These are phyloP conservation scores for Macrophomina phaseolina DNA, from an alignment of 2,329 filamentous ascomycete genomes.

Conservation along the genomic window DNA sequence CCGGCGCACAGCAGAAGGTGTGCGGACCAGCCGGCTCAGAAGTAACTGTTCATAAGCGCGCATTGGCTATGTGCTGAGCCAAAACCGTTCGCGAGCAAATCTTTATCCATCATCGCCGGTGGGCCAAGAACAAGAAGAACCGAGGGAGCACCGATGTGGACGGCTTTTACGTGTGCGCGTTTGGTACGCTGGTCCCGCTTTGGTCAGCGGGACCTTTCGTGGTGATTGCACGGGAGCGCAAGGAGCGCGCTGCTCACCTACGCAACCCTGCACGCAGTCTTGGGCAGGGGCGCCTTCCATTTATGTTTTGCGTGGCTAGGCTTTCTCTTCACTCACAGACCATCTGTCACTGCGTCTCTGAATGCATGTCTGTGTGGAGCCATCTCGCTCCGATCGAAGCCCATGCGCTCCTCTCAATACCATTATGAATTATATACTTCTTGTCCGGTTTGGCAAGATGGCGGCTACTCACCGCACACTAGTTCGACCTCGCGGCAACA, in stretches of 20 bases:
- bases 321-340: too few species aligned
- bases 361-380: too few species aligned
- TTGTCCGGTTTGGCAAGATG: too few species aligned
- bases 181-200: neutral
- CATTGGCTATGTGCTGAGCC: slow-evolving; percentile 3
- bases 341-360: too few species aligned
- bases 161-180: neutral
- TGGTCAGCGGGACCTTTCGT: neutral
- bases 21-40: slow-evolving; percentile 1
- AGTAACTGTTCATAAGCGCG: slow-evolving; percentile 15
- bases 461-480: neutral
- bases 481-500: slow-evolving; percentile 39
- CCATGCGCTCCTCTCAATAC: neutral
- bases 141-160: too few species aligned
- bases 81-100: neutral
- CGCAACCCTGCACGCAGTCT: too few species aligned
- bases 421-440: neutral
- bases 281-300: too few species aligned
- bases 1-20: neutral
- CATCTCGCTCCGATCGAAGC: neutral
- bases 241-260: too few species aligned
- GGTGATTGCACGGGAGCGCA: too few species aligned
- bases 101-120: slow-evolving; percentile 10
- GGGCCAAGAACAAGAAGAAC: neutral
- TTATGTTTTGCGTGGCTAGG: too few species aligned